A percentile compares a stretch with the other conserved stretches of the same genome.
Conservation (phyloP, 768 basidiomycete species). For the Collybia mongolica region DNA sequence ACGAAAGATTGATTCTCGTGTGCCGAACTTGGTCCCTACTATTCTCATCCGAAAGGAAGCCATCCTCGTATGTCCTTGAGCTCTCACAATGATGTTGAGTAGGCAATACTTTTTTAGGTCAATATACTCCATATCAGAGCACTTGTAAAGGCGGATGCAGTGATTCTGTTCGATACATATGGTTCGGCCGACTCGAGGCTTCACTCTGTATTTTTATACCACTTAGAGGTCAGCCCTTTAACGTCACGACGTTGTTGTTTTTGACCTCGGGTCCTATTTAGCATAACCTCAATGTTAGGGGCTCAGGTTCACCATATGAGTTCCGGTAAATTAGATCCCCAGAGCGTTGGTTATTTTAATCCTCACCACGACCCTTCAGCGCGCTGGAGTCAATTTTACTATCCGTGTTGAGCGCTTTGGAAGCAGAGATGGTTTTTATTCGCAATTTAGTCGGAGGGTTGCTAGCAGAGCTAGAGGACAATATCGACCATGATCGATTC, state of each 20-base stretch:
- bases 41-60: slow-evolving; percentile 88
- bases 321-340: slow-evolving; percentile 56
- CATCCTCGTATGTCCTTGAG: slow-evolving; percentile 59
- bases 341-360: slow-evolving; percentile 8
- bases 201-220: slow-evolving; percentile 86
- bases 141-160: slow-evolving; percentile 89
- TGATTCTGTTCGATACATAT: slow-evolving; percentile 90
- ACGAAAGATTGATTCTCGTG: slow-evolving; percentile 92
- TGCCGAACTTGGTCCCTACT: slow-evolving; percentile 93
- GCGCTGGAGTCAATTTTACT: slow-evolving; percentile 92
- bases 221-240: slow-evolving; percentile 63
- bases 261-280: slow-evolving; percentile 22
- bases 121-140: slow-evolving; percentile 96
- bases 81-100: too few species aligned
- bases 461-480: slow-evolving; percentile 90
- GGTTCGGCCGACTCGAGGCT: slow-evolving; percentile 85
- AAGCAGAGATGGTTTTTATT: slow-evolving; percentile 95
- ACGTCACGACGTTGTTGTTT: slow-evolving; percentile 4
- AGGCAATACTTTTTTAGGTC: slow-evolving; percentile 42
- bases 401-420: slow-evolving; percentile 88
- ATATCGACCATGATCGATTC: slow-evolving; percentile 94
- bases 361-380: slow-evolving; percentile 36
- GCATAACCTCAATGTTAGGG: slow-evolving; percentile 82
- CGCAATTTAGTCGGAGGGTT: slow-evolving; percentile 88
- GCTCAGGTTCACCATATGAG: slow-evolving; percentile 77